Conservation (phyloP, 2,329 filamentous ascomycete genomes). For the Pseudogymnoascus sp. region DNA sequence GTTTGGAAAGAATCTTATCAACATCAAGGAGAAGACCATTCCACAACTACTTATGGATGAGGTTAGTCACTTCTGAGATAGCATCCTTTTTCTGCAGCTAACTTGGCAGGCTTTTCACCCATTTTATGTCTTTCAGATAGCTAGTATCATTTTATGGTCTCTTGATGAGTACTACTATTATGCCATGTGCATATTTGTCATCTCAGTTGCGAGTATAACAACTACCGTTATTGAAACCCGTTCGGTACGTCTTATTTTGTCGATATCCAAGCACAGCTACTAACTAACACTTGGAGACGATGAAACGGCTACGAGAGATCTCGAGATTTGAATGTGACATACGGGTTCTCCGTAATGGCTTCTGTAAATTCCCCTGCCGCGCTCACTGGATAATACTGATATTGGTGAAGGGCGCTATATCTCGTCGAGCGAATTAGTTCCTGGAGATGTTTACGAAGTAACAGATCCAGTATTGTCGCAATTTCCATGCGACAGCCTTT, state of each 20-base stretch:
- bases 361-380: constrained; percentile 51
- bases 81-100: constrained; percentile 17
- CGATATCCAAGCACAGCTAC: constrained; percentile 14
- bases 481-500: constrained; percentile 83
- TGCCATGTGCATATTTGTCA: constrained; percentile 85
- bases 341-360: constrained; percentile 84
- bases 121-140: constrained; percentile 97
- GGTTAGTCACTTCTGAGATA: constrained; percentile 34
- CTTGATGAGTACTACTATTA: constrained; percentile 98
- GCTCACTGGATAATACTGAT: background rate
- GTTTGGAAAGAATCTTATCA: constrained; percentile 84
- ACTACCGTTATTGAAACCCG: constrained; percentile 86
- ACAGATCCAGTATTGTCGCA: constrained; percentile 84
- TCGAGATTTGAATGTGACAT: constrained; percentile 94
- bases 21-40: constrained; percentile 83
- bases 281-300: constrained; percentile 48
- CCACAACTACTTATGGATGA: constrained; percentile 83
- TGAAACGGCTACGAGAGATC: constrained; percentile 82
- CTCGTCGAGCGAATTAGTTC: constrained; percentile 78
- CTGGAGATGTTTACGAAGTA: constrained; percentile 93
- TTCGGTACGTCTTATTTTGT: constrained; percentile 44
- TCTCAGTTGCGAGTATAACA: constrained; percentile 85
- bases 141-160: constrained; percentile 89
- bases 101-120: constrained; percentile 71
- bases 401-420: constrained; percentile 62